Percentiles rank a stretch among this genome's conserved stretches.
These are phyloP conservation scores for Sphaerulina vaccinii DNA, from an alignment of 2,329 filamentous ascomycete species.

Conservation along the genomic window DNA sequence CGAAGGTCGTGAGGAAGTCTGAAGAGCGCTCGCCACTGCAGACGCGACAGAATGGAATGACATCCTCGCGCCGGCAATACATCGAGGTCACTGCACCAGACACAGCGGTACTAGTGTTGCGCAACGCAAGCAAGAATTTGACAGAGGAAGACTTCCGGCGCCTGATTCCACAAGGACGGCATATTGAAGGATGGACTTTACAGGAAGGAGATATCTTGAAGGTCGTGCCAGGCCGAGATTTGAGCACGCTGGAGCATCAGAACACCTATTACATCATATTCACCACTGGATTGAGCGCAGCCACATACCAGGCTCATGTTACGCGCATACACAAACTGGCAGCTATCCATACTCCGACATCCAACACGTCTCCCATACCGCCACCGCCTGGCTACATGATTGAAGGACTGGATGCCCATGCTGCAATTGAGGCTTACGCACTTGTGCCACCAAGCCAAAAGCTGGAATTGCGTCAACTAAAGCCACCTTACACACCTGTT, in stretches of 20 bases:
- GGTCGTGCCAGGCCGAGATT: slow-evolving; percentile 65
- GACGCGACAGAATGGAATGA: slow-evolving; percentile 24
- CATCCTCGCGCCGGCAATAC: slow-evolving; percentile 10
- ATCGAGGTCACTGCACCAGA: slow-evolving; percentile 27
- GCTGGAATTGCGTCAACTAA: slow-evolving; percentile 38
- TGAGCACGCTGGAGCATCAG: slow-evolving; percentile 60
- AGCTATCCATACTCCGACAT: slow-evolving; percentile 43
- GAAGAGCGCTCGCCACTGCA: neutral
- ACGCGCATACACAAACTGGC: slow-evolving; percentile 52
- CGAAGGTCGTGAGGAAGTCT: neutral
- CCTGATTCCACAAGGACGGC: slow-evolving; percentile 59
- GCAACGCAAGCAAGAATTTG: slow-evolving; percentile 59
- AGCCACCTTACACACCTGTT: slow-evolving; percentile 37
- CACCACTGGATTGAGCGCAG: slow-evolving; percentile 57
- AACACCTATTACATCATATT: slow-evolving; percentile 72
- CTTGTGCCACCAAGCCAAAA: slow-evolving; percentile 47
- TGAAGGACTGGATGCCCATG: slow-evolving; percentile 49
- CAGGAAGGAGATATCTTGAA: slow-evolving; percentile 52
- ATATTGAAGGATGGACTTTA: slow-evolving; percentile 65
- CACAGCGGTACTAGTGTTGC: slow-evolving; percentile 55
- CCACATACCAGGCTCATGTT: slow-evolving; percentile 59
- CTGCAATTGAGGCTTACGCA: slow-evolving; percentile 48
- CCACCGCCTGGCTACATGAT: slow-evolving; percentile 45
- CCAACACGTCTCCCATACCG: slow-evolving; percentile 44
- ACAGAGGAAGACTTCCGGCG: slow-evolving; percentile 69